phyloP scores from a whole-genome alignment of 2,329 filamentous ascomycete species.

The Fusarium udum region DNA sequence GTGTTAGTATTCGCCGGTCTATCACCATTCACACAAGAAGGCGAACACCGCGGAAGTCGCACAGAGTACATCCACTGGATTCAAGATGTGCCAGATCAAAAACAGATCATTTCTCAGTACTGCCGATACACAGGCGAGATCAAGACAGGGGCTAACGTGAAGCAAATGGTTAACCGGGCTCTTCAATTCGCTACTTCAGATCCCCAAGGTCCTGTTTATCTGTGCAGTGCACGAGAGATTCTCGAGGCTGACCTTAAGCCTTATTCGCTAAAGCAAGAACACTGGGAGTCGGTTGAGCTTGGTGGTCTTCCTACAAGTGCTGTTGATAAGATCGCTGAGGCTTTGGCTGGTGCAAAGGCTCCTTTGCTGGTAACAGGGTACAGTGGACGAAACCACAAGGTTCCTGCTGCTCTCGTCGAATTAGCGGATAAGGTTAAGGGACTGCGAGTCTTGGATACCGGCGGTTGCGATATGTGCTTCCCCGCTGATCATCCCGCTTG shows the following conservation, averaged over 20 bases:
- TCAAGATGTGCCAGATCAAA: conserved; percentile 84
- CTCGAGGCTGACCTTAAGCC: conserved; percentile 86
- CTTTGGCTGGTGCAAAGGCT: conserved; percentile 69
- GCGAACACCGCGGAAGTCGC: conserved; percentile 78
- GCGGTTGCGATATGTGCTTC: conserved; percentile 84
- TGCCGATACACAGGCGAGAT: conserved; percentile 86
- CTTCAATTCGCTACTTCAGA: conserved; percentile 82
- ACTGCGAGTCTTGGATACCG: conserved; percentile 77
- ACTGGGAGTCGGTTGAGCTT: conserved; percentile 77
- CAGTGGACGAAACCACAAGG: conserved; percentile 72
- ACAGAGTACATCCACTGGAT: conserved; percentile 91
- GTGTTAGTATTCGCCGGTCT: conserved; percentile 82
- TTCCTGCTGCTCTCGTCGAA: conserved; percentile 69
- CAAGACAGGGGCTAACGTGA: conserved; percentile 84
- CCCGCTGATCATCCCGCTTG: conserved; percentile 74
- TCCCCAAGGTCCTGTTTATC: conserved; percentile 82
- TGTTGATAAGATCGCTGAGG: conserved; percentile 67
- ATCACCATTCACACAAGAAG: conserved; percentile 79
- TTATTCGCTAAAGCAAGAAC: conserved; percentile 72
- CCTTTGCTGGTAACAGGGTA: conserved; percentile 79
- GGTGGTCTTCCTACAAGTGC: conserved; percentile 65
- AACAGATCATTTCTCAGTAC: conserved; percentile 83
- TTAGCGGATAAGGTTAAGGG: conserved; percentile 75
- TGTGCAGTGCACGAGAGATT: conserved; percentile 80
- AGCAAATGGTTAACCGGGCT: conserved; percentile 88